Conservation (phyloP, 371 early-diverging fungal genomes). For the Nematocida displodere region DNA sequence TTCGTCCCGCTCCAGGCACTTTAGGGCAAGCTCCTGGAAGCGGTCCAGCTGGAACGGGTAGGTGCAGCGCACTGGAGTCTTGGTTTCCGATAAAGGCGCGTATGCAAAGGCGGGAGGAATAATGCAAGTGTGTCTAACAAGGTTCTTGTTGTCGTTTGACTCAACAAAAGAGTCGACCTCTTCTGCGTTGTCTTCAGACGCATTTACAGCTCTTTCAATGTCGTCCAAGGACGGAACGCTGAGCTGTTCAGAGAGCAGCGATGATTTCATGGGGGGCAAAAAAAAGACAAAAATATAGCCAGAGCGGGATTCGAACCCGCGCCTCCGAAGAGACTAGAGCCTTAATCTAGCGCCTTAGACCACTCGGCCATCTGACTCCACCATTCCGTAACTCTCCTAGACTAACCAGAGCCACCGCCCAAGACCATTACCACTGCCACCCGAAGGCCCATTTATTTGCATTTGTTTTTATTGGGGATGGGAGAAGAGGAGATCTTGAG, state of each 20-base stretch:
- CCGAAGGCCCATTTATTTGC: no score
- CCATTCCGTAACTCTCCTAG: no score
- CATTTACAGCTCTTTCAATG: background rate
- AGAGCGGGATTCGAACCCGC: slow-evolving; percentile 65
- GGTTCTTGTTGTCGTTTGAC: slow-evolving; percentile 27
- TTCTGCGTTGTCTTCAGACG: slow-evolving; percentile 7
- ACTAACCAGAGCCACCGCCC: no score
- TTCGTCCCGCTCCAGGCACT: slow-evolving; percentile 84
- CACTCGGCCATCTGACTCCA: slow-evolving; percentile 65
- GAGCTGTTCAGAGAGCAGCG: background rate
- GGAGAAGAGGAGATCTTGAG: slow-evolving; percentile 26
- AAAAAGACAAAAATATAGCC: slow-evolving; percentile 55
- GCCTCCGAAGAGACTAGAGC: slow-evolving; percentile 65
- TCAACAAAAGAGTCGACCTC: slow-evolving; percentile 46
- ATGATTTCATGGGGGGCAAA: slow-evolving; percentile 23
- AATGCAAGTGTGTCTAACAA: slow-evolving; percentile 62
- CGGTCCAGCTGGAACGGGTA: slow-evolving; percentile 92
- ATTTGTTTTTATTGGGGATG: slow-evolving; percentile 32
- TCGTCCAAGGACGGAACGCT: background rate
- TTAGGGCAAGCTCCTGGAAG: slow-evolving; percentile 84
- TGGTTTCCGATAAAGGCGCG: background rate
- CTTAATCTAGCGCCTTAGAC: slow-evolving; percentile 66
- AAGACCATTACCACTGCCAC: no score
- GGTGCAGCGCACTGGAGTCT: slow-evolving; percentile 69
- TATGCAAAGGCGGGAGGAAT: slow-evolving; percentile 57